These are phyloP conservation scores for Amniculicola lignicola DNA, from an alignment of 495 filamentous ascomycete genomes.

Conservation along the genomic window DNA sequence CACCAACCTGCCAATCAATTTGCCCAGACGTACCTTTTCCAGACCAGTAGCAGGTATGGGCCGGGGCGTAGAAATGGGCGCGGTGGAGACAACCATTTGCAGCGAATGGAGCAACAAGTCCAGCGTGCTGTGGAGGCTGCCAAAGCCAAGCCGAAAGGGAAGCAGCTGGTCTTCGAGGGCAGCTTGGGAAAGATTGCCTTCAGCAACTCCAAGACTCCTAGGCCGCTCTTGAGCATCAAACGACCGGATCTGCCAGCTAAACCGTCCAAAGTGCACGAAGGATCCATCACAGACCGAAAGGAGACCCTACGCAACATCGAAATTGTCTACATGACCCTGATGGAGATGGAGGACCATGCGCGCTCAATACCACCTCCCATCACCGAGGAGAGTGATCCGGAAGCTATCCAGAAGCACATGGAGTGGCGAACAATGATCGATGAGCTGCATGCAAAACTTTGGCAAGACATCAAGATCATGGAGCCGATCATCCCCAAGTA, in stretches of 20 bases:
- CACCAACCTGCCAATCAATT: constrained; percentile 91
- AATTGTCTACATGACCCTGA: constrained; percentile 76
- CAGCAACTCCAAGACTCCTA: constrained; percentile 95
- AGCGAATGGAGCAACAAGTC: constrained; percentile 98
- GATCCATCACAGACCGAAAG: constrained; percentile 65
- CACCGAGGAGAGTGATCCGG: constrained; percentile 58
- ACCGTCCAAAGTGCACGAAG: constrained; percentile 39
- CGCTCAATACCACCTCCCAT: constrained; percentile 75
- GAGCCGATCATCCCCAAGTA: constrained; percentile 76
- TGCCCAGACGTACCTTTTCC: constrained; percentile 95
- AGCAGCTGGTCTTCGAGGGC: constrained; percentile 97
- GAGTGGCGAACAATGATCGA: constrained; percentile 71
- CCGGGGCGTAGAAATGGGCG: constrained; percentile 57
- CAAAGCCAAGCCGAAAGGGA: constrained; percentile 94
- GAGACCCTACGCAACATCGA: constrained; percentile 80
- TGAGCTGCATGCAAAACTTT: constrained; percentile 73
- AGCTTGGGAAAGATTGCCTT: constrained; percentile 98
- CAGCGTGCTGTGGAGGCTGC: constrained; percentile 95
- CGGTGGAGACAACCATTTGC: constrained; percentile 91
- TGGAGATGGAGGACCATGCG: constrained; percentile 91
- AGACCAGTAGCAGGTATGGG: constrained; percentile 77
- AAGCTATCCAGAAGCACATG: constrained; percentile 60
- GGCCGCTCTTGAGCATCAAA: constrained; percentile 92
- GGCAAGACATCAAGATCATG: constrained; percentile 81
- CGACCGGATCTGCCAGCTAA: constrained; percentile 68